Conservation (phyloP, 2,329 filamentous ascomycete species). For the Xylariomycetidae sp. region DNA sequence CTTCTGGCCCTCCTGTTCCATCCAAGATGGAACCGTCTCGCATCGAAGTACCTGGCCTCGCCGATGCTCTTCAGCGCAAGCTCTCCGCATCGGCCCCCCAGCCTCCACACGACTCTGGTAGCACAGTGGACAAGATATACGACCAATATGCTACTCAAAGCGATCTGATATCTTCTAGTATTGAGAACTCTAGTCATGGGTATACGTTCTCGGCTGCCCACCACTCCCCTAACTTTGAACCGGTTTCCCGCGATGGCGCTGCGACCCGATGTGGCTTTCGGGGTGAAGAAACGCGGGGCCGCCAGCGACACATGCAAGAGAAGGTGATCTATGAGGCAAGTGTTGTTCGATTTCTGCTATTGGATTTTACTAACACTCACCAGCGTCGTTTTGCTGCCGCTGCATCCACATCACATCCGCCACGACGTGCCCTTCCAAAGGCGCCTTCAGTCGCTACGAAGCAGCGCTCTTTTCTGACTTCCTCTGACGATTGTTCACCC, state of each 20-base stretch:
- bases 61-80: conserved; percentile 1
- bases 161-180: conserved; percentile 3
- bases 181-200: conserved; percentile 4
- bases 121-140: conserved; percentile 29
- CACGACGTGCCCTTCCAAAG: neutral
- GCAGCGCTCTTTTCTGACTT: neutral
- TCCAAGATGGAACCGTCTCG: too few relatives aligned
- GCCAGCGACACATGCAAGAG: neutral
- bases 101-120: conserved; percentile 18
- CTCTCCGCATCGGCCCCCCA: conserved; percentile 3
- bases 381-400: conserved; percentile 1
- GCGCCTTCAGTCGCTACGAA: conserved; percentile 2
- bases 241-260: conserved; percentile 4
- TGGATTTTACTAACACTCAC: too few relatives aligned
- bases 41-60: neutral
- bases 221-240: neutral
- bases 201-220: conserved; percentile 1
- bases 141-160: conserved; percentile 21
- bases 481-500: conserved; percentile 6
- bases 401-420: conserved; percentile 3
- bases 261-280: conserved; percentile 8
- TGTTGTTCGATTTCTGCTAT: too few relatives aligned
- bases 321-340: neutral
- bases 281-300: conserved; percentile 4
- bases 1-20: too few relatives aligned